Base-by-base conservation (phyloP, 2,329 filamentous ascomycete genomes). In the Trichoderma cornu-damae region DNA sequence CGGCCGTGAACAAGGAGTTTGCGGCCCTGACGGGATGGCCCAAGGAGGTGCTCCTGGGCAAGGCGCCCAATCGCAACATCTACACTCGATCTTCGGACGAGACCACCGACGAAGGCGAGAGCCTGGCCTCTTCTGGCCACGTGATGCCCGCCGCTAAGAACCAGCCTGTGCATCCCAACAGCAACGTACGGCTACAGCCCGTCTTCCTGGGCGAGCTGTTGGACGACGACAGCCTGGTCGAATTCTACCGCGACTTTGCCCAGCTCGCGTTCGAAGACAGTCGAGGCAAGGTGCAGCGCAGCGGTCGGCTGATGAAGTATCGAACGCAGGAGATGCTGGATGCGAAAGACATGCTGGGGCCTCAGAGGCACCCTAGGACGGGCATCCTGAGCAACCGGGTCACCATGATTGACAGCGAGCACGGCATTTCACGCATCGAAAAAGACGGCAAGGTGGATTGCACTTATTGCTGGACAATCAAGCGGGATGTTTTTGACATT, bases 191-290 rank as follows among this genome's bases (percentile, higher is more conserved):
- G 53, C 79, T 81, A 2, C 88, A 92, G 61, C 88, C 92, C 0
- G 90, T 96, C 1, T 96, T 96, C 67, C 79, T 97, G 47, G 90
- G 93, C 0, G 93, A 97, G 70, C 78, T 99, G 30, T 82, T 99
- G 64, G 94, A 97, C 65, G 91, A 96, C 62, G 90, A 96, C 66
- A 92, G 87, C 58, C 91, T 96, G 0, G 86, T 96, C 3, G 87
- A 96, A 64, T 97, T 96, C 70, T 96, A 96, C 70, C 92, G 96
- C 64, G 91, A 97, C 69, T 97, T 96, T 73, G 88, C 93, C 0
- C 86, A 92, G 61, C 79, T 97, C 2, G 93, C 93, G 0, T 97
- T 96, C 72, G 90, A 90, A 34, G 91, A 96, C 69, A 91, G 90
- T 37, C 83, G 90, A 30, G 91, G 92, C 14, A 89, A 86, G 64